phyloP scores from a whole-genome alignment of 2,329 filamentous ascomycete genomes.

The Parastagonospora avenae region DNA sequence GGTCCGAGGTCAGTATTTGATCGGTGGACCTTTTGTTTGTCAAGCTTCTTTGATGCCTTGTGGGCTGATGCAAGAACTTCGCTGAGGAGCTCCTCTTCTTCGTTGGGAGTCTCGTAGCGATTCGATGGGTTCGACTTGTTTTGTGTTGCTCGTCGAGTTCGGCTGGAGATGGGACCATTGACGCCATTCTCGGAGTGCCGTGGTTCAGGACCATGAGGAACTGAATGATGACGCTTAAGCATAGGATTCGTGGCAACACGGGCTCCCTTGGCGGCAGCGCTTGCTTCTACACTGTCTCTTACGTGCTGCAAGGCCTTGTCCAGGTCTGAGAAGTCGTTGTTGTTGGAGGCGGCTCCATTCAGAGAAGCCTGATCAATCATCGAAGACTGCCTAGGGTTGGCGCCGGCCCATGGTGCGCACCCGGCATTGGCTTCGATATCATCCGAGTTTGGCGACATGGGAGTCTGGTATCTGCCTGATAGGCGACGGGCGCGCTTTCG shows the following conservation, averaged over 20 bases:
- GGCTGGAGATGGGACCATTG: slow-evolving; percentile 70
- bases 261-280: slow-evolving; percentile 34
- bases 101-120: slow-evolving; percentile 91
- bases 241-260: slow-evolving; percentile 52
- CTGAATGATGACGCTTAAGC: slow-evolving; percentile 56
- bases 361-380: slow-evolving; percentile 64
- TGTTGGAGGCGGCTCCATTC: slow-evolving; percentile 53
- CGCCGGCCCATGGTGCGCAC: slow-evolving; percentile 80
- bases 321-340: slow-evolving; percentile 62
- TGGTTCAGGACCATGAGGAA: slow-evolving; percentile 50
- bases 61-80: slow-evolving; percentile 82
- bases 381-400: slow-evolving; percentile 83
- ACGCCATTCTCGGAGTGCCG: slow-evolving; percentile 64
- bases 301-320: slow-evolving; percentile 67
- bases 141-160: slow-evolving; percentile 77
- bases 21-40: slow-evolving; percentile 54
- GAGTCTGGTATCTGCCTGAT: slow-evolving; percentile 86
- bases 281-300: slow-evolving; percentile 61
- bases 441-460: slow-evolving; percentile 77
- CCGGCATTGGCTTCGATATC: slow-evolving; percentile 93
- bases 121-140: slow-evolving; percentile 73
- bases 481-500: slow-evolving; percentile 90
- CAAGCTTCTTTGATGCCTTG: slow-evolving; percentile 74
- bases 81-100: slow-evolving; percentile 94
- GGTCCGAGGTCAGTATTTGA: slow-evolving; percentile 68